phyloP scores from a whole-genome alignment of 495 filamentous ascomycete species.

The Durotheca rogersii region DNA sequence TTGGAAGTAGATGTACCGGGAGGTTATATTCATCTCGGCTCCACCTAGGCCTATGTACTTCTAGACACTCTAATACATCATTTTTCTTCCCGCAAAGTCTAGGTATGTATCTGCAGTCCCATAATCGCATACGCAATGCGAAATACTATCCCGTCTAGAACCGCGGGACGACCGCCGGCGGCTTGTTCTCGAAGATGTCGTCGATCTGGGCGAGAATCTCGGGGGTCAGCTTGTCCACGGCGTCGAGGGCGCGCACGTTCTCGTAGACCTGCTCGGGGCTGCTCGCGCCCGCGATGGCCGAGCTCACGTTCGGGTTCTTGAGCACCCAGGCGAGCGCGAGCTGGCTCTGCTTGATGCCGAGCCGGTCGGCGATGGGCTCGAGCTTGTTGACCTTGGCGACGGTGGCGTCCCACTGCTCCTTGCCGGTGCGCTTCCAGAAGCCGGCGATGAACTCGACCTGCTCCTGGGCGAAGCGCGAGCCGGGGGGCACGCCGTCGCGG shows the following conservation, averaged over 20 bases:
- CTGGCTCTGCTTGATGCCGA: slow-evolving; percentile 64
- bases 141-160: slow-evolving; percentile 25
- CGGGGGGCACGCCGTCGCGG: slow-evolving; percentile 63
- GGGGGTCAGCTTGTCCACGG: slow-evolving; percentile 62
- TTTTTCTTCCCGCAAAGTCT: neutral
- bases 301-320: slow-evolving; percentile 71
- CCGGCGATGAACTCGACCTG: slow-evolving; percentile 49
- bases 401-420: slow-evolving; percentile 48
- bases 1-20: neutral
- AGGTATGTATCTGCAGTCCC: neutral
- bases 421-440: slow-evolving; percentile 47
- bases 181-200: slow-evolving; percentile 63
- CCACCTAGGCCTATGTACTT: neutral
- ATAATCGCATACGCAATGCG: neutral
- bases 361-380: slow-evolving; percentile 64
- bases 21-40: neutral
- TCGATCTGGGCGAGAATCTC: slow-evolving; percentile 73
- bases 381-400: slow-evolving; percentile 49
- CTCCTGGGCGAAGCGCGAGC: slow-evolving; percentile 53
- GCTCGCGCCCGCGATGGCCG: slow-evolving; percentile 77
- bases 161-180: slow-evolving; percentile 42
- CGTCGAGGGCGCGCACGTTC: slow-evolving; percentile 62
- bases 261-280: slow-evolving; percentile 71
- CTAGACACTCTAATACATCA: neutral
- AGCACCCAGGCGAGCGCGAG: slow-evolving; percentile 79